Percentiles rank a stretch among this genome's conserved stretches.
phyloP scores from a whole-genome alignment of 2,329 filamentous ascomycete species.

The Hypocreales sp. region DNA sequence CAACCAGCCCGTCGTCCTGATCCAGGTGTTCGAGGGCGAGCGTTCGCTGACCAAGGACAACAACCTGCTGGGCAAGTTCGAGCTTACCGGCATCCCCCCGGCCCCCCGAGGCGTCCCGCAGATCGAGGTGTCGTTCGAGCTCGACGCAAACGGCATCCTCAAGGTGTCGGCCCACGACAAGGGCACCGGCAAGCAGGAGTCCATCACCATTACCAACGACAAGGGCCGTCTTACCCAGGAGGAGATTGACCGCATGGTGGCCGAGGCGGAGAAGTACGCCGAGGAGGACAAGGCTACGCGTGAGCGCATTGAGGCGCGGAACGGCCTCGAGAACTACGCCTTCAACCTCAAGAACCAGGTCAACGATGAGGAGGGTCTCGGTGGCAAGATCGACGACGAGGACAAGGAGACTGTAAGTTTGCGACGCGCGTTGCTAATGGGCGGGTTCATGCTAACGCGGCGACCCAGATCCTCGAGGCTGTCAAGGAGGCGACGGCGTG shows the following conservation, averaged over 20 bases:
- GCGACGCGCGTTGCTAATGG: not conserved
- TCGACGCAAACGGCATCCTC: conserved; percentile 96
- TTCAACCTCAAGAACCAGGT: conserved; percentile 99
- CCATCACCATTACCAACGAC: conserved; percentile 98
- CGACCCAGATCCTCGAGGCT: conserved; percentile 63
- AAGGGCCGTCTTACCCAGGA: conserved; percentile 94
- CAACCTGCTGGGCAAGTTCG: conserved; percentile 96
- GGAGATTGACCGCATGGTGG: conserved; percentile 98
- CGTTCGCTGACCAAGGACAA: conserved; percentile 91
- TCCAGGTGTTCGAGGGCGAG: conserved; percentile 93
- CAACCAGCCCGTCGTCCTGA: conserved; percentile 89
- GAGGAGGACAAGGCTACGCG: conserved; percentile 98
- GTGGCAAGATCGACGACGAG: conserved; percentile 95
- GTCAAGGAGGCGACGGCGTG: conserved; percentile 96
- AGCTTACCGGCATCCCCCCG: conserved; percentile 88
- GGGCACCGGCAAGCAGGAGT: conserved; percentile 94
- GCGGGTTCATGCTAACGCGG: conserved; percentile 19
- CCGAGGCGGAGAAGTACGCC: conserved; percentile 95
- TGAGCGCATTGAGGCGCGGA: conserved; percentile 91
- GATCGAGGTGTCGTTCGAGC: conserved; percentile 95
- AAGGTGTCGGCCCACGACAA: conserved; percentile 95
- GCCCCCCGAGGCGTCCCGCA: conserved; percentile 93
- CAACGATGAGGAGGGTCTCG: conserved; percentile 90
- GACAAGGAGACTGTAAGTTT: conserved; percentile 83
- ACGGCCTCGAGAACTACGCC: conserved; percentile 96